Conservation (phyloP, 495 filamentous ascomycete species). For the Jackrogersella minutella region DNA sequence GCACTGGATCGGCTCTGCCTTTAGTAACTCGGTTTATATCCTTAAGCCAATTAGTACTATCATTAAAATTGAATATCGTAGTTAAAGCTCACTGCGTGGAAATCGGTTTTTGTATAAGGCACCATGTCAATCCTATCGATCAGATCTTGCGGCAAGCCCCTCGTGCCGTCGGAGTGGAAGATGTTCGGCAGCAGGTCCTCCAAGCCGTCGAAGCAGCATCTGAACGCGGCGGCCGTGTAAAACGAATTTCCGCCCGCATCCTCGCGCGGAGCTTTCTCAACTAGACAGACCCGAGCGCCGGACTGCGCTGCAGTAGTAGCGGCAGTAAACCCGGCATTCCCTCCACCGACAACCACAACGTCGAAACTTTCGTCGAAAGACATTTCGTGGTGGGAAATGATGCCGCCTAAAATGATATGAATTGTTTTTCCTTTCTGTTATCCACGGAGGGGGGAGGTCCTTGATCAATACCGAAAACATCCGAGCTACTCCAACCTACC, state of each 20-base stretch:
- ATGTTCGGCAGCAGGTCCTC: constrained; percentile 52
- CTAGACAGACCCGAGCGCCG: constrained; percentile 53
- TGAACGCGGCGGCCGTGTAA: constrained; percentile 66
- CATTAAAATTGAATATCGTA: neutral
- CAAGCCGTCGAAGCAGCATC: constrained; percentile 58
- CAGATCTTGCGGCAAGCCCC: constrained; percentile 50
- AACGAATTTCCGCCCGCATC: constrained; percentile 67
- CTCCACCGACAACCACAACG: constrained; percentile 64
- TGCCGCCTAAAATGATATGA: neutral
- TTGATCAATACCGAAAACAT: neutral
- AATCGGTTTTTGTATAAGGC: constrained; percentile 42
- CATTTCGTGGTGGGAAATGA: constrained; percentile 9
- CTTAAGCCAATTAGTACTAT: constrained; percentile 7
- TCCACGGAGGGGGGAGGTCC: neutral
- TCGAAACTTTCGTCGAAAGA: constrained; percentile 47
- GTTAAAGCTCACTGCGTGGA: constrained; percentile 28
- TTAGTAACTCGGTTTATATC: constrained; percentile 62
- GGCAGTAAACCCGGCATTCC: constrained; percentile 67
- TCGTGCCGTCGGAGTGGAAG: constrained; percentile 44
- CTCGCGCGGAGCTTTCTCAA: constrained; percentile 61
- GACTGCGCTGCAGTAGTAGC: constrained; percentile 57
- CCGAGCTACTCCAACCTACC: constrained; percentile 11
- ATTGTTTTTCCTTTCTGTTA: neutral
- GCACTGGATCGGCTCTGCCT: constrained; percentile 54
- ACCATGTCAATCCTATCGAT: constrained; percentile 51